Evolutionary conservation across 1,284 basidiomycete genomes (phyloP).

Genomic region (Agaricales sp.): DNA sequence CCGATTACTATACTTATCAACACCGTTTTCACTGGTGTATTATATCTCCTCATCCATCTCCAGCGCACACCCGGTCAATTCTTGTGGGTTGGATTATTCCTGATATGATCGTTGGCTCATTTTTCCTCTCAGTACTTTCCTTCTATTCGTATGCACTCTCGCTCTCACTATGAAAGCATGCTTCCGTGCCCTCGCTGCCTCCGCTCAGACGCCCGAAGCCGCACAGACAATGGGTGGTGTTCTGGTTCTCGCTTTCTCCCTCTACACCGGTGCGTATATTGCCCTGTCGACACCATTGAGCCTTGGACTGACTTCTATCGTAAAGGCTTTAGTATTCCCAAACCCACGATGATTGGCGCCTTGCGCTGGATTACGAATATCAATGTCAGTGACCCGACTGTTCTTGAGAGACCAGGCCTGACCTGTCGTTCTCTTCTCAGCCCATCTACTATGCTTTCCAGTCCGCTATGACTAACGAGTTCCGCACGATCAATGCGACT

Average conservation of each 20-base stretch:
- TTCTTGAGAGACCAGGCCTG: background rate
- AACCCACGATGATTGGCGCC: conserved; percentile 50
- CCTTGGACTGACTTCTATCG: conserved; percentile 20
- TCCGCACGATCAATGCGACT: conserved; percentile 30
- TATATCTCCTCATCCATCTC: conserved; percentile 48
- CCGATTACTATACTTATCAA: conserved; percentile 39
- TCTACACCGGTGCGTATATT: conserved; percentile 21
- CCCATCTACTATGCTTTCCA: conserved; percentile 43
- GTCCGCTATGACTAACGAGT: conserved; percentile 44
- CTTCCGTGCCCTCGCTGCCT: conserved; percentile 49
- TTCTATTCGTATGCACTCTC: conserved; percentile 38
- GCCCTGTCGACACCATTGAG: background rate
- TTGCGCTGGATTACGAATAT: conserved; percentile 56
- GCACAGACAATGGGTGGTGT: conserved; percentile 56
- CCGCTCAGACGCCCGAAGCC: conserved; percentile 38
- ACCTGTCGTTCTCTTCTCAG: conserved; percentile 14
- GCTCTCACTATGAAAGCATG: conserved; percentile 51
- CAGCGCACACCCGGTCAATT: conserved; percentile 32
- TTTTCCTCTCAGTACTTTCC: conserved; percentile 30
- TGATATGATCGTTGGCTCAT: conserved; percentile 5
- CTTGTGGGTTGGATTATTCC: conserved; percentile 22
- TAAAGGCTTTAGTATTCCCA: conserved; percentile 18
- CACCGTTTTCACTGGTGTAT: conserved; percentile 33
- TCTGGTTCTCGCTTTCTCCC: conserved; percentile 12
- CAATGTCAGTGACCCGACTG: conserved; percentile 30